Percentiles rank a stretch among this genome's conserved stretches.
Evolutionary conservation across 805 yeast genomes (phyloP).

Genomic region (Candida pseudoglaebosa): DNA sequence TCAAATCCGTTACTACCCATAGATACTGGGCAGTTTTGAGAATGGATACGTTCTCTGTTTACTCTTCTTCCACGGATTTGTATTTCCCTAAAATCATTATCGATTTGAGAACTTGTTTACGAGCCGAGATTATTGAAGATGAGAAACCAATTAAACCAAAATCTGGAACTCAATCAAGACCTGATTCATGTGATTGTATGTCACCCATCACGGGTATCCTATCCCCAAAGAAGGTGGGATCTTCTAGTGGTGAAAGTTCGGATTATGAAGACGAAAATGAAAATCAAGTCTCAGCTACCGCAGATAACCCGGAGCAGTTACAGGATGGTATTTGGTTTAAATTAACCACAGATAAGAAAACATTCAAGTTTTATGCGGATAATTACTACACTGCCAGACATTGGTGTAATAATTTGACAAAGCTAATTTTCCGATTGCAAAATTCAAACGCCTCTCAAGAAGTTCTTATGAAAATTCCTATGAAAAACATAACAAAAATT

Average conservation of each 20-base stretch:
- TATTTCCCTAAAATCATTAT: slow-evolving; percentile 79
- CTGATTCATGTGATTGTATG: slow-evolving; percentile 1
- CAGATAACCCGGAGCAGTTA: slow-evolving; percentile 25
- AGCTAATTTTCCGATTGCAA: slow-evolving; percentile 61
- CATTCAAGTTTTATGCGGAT: slow-evolving; percentile 70
- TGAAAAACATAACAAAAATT: slow-evolving; percentile 59
- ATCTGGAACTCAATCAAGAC: background rate
- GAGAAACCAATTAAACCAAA: slow-evolving; percentile 15
- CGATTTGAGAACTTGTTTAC: slow-evolving; percentile 60
- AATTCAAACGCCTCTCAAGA: slow-evolving; percentile 66
- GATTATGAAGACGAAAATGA: slow-evolving; percentile 22
- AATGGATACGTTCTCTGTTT: slow-evolving; percentile 64
- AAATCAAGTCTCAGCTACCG: slow-evolving; percentile 15
- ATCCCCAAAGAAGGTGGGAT: slow-evolving; percentile 4
- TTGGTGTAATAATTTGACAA: slow-evolving; percentile 75
- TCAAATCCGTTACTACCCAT: slow-evolving; percentile 31
- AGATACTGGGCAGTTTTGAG: slow-evolving; percentile 81
- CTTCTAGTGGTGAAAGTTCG: slow-evolving; percentile 10
- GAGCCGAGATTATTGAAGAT: slow-evolving; percentile 50
- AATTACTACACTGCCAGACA: slow-evolving; percentile 66
- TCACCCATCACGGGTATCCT: slow-evolving; percentile 1
- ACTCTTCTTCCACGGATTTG: slow-evolving; percentile 68
- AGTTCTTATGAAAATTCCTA: slow-evolving; percentile 74
- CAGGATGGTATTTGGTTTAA: slow-evolving; percentile 48
- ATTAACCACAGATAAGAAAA: slow-evolving; percentile 53